Evolutionary conservation across 306 rosid genomes (phyloP).

Genomic region (Mimosa pudica): DNA sequence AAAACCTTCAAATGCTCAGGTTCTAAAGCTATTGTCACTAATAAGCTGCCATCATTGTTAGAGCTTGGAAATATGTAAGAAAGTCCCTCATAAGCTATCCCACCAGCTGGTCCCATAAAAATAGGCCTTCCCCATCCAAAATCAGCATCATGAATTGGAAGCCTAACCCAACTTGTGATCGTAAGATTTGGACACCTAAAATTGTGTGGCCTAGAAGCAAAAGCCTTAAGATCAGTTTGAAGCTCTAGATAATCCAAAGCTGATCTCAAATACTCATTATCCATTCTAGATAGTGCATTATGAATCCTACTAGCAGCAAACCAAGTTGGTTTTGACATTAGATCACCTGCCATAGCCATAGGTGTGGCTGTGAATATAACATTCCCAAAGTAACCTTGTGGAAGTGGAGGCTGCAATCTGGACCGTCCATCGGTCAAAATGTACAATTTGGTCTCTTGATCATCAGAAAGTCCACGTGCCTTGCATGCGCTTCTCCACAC

Average conservation of each 20-base stretch:
- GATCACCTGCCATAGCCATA: slow-evolving; percentile 63
- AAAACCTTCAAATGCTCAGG: slow-evolving; percentile 67
- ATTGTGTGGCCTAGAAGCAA: slow-evolving; percentile 80
- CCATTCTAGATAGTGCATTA: slow-evolving; percentile 63
- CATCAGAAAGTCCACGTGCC: slow-evolving; percentile 69
- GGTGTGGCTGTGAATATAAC: slow-evolving; percentile 89
- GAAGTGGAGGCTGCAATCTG: slow-evolving; percentile 79
- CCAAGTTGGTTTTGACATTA: slow-evolving; percentile 77
- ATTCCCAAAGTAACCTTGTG: slow-evolving; percentile 84
- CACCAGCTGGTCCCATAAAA: slow-evolving; percentile 92
- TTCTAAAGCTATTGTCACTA: slow-evolving; percentile 65
- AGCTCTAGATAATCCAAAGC: slow-evolving; percentile 84
- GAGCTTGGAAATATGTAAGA: slow-evolving; percentile 75
- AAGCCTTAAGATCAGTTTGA: slow-evolving; percentile 82
- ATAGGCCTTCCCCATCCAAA: slow-evolving; percentile 98
- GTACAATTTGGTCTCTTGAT: slow-evolving; percentile 76
- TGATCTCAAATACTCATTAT: slow-evolving; percentile 70
- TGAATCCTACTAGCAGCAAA: slow-evolving; percentile 79
- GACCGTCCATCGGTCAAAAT: slow-evolving; percentile 89
- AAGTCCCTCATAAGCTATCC: slow-evolving; percentile 79
- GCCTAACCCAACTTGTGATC: slow-evolving; percentile 89
- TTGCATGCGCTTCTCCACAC: slow-evolving; percentile 72
- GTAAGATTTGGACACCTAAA: slow-evolving; percentile 93
- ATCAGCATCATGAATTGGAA: slow-evolving; percentile 91
- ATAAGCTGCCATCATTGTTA: slow-evolving; percentile 63